Evolutionary conservation across 108 stramenopile species (phyloP), one percentile per base, ranked within the genome.

Genomic region (Fistulifera pelliculosa): DNA sequence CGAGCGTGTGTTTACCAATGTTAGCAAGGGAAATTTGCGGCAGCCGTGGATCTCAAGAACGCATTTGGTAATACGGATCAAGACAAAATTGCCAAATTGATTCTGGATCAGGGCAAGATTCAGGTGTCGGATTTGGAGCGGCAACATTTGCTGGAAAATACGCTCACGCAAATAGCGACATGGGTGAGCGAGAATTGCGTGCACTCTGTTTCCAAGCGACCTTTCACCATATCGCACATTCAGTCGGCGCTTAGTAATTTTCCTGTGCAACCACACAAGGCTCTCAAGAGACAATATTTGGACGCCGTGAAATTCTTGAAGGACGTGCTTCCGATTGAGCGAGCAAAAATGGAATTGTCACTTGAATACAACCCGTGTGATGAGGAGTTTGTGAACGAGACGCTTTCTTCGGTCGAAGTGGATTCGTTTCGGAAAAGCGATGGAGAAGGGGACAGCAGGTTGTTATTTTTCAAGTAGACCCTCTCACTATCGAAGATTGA

Each of bases 51-150:
- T 24, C 59, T 99, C 54, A 38, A 71, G 52, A 73, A 90, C 64
- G 81, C 77, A 26, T 97, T 99, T 74, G 95, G 84, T 0, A 94
- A 90, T 10, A 65, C 61, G 8, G 75, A 94, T 35, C 76, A 90
- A 41, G 73, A 79, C 47, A 81, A 79, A 43, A 75, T 85, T 24
- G 93, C 91, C 66, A 56, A 77, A 38, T 52, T 85, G 10, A 94
- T 98, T 42, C 63, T 98, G 18, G 64, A 77, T 22, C 83, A 83
- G 62, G 95, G 96, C 8, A 26, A 54, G 31, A 59, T 96, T 17
- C 97, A 98, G 69, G 84, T 96, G 1, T 89, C 89, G 8, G 97
- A 96, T 62, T 68, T 79, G 63, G 97, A 98, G 59, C 76, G 97
- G 16, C 56, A 56, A 1, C 92, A 87, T 21, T 77, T 76, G 41